These are phyloP conservation scores for Hippophae tibetana DNA, from an alignment of 306 rosid species.

Conservation along the genomic window DNA sequence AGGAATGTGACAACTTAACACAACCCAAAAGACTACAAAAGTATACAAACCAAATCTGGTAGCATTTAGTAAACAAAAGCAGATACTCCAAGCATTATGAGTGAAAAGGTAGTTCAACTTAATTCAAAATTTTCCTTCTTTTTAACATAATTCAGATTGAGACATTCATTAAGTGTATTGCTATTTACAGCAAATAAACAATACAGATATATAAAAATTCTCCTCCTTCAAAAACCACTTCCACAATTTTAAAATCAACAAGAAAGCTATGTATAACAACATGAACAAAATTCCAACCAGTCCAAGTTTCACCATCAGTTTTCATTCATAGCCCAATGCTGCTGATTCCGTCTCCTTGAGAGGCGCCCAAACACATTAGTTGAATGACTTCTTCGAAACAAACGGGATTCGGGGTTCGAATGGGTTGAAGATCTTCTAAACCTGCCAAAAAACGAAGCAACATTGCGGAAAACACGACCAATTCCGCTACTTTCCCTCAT, in stretches of 20 bases:
- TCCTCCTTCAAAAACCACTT: conserved; percentile 13
- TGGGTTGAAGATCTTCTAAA: conserved; percentile 33
- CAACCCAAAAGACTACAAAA: neutral
- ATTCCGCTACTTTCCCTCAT: conserved; percentile 44
- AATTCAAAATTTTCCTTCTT: conserved; percentile 17
- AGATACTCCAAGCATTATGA: neutral
- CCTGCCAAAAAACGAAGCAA: conserved; percentile 43
- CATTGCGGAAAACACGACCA: conserved; percentile 25
- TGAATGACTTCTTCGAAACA: conserved; percentile 25
- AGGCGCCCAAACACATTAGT: conserved; percentile 26
- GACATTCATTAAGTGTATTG: conserved; percentile 17
- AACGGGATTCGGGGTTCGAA: conserved; percentile 14
- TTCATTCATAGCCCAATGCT: conserved; percentile 22
- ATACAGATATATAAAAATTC: conserved; percentile 7
- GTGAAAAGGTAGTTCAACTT: conserved; percentile 7
- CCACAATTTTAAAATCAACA: conserved; percentile 9
- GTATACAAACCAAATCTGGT: neutral
- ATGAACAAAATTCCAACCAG: neutral
- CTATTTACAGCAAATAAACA: conserved; percentile 33
- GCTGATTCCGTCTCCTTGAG: conserved; percentile 25
- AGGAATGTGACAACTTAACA: conserved; percentile 16
- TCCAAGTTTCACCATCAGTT: conserved; percentile 22
- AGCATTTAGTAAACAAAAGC: neutral
- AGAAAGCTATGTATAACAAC: neutral
- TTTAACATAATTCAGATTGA: conserved; percentile 10